Evolutionary conservation across 371 early-diverging fungal genomes (phyloP).

Genomic region (Funneliformis caledonium): DNA sequence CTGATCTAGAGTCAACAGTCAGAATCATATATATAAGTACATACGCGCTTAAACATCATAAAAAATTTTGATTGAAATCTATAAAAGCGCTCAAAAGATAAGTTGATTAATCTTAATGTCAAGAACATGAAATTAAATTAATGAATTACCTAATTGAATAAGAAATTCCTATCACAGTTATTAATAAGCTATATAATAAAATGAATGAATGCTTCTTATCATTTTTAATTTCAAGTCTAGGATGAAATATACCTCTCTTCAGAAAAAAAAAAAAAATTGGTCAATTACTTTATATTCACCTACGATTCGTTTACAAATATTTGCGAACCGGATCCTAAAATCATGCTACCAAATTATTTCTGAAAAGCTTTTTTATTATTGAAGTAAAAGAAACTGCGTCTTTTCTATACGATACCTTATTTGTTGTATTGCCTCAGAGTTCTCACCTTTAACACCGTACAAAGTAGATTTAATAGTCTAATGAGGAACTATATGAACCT

Average conservation of each 20-base stretch:
- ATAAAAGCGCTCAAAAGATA: neutral
- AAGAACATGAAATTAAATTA: neutral
- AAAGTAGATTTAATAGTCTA: neutral
- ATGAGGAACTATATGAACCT: neutral
- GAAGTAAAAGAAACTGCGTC: neutral
- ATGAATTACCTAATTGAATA: neutral
- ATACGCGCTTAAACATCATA: neutral
- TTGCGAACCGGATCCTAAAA: neutral
- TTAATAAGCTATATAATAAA: neutral
- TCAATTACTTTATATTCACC: neutral
- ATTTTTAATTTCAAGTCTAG: neutral
- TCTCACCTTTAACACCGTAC: neutral
- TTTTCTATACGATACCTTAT: neutral
- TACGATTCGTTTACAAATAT: neutral
- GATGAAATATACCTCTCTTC: neutral
- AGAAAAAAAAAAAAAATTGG: neutral
- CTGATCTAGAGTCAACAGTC: neutral
- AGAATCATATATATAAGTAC: neutral
- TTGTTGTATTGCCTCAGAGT: neutral
- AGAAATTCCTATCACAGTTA: neutral
- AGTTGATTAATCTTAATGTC: neutral
- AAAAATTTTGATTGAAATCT: too few species aligned
- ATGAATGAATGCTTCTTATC: neutral
- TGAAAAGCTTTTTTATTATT: neutral
- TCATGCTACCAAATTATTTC: neutral